These are phyloP conservation scores for Vinca minor DNA, from an alignment of 257 asterid species.

Conservation along the genomic window DNA sequence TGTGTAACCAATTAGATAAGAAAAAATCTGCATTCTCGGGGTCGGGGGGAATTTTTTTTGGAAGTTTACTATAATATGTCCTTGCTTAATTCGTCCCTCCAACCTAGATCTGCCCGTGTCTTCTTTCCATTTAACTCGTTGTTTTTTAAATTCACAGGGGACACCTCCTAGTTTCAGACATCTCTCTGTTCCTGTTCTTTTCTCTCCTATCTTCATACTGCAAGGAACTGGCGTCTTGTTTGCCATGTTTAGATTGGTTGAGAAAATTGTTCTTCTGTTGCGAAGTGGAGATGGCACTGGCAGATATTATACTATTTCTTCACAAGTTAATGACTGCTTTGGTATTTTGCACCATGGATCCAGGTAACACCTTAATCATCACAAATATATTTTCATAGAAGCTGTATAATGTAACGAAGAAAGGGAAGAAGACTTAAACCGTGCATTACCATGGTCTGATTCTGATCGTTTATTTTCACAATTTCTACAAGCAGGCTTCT, in stretches of 20 bases:
- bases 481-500: constrained; percentile 53
- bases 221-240: constrained; percentile 82
- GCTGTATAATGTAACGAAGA: not conserved
- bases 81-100: no score
- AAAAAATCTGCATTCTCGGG: not conserved
- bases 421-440: not conserved
- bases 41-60: no score
- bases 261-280: constrained; percentile 54
- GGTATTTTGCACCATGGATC: constrained; percentile 86
- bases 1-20: constrained; percentile 8
- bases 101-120: no score
- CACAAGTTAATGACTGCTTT: constrained; percentile 66
- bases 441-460: constrained; percentile 1
- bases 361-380: constrained; percentile 39
- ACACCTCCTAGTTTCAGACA: constrained; percentile 65
- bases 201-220: constrained; percentile 76
- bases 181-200: constrained; percentile 66
- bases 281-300: constrained; percentile 62
- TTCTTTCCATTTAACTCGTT: constrained; percentile 22
- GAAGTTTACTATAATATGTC: no score
- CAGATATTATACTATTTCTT: constrained; percentile 49
- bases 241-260: constrained; percentile 54
- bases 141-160: constrained; percentile 54
- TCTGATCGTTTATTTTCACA: constrained; percentile 3
- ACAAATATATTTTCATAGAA: not conserved